These are phyloP conservation scores for Funneliformis mosseae DNA, from an alignment of 192 early-diverging fungal genomes.

Conservation along the genomic window DNA sequence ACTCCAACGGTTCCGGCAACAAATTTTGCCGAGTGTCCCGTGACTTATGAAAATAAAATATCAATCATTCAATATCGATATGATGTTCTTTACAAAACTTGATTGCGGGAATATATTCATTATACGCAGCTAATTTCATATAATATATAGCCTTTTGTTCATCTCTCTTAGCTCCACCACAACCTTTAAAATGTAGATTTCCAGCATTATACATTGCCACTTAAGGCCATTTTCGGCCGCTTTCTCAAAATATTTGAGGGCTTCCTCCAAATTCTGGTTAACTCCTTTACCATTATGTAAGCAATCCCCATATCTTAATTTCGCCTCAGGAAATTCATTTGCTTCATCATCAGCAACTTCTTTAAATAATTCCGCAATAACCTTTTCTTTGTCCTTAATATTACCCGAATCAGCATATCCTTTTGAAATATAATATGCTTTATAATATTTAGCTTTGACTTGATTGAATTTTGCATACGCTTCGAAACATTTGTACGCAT, in stretches of 20 bases:
- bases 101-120: not conserved
- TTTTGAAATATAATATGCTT: not conserved
- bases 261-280: not conserved
- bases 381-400: not conserved
- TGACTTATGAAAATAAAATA: too few relatives aligned
- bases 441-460: not conserved
- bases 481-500: not conserved
- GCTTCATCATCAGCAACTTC: not conserved
- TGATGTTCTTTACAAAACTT: not conserved
- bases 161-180: not conserved
- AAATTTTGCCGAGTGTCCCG: too few relatives aligned
- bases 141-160: not conserved
- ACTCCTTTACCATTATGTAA: not conserved
- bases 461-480: not conserved
- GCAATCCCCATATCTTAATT: not conserved
- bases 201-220: not conserved
- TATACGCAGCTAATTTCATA: not conserved
- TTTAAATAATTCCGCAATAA: not conserved
- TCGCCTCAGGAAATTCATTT: not conserved
- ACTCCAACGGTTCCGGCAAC: too few relatives aligned
- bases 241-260: not conserved
- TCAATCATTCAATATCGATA: too few relatives aligned
- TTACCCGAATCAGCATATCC: not conserved
- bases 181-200: not conserved
- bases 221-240: not conserved